phyloP scores from a whole-genome alignment of 768 basidiomycete genomes.

The Rubroboletus satanas region DNA sequence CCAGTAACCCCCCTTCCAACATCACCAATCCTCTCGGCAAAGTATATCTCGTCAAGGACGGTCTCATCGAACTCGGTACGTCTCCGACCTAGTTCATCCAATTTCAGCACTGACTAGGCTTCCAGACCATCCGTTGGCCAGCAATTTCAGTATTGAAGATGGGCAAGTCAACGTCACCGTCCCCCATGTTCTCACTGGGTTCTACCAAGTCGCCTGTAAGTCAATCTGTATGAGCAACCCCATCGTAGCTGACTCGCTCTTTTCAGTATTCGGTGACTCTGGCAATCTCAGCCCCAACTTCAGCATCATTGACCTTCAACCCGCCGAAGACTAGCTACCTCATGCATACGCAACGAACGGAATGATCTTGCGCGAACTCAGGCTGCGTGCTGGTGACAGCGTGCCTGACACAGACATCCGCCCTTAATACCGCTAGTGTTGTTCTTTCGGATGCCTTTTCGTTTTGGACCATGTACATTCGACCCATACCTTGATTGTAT shows the following conservation, averaged over 20 bases:
- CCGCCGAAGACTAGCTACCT: background rate
- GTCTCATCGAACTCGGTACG: conserved; percentile 23
- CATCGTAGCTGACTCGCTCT: conserved; percentile 1
- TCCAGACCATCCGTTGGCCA: conserved; percentile 24
- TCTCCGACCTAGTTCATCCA: conserved; percentile 3
- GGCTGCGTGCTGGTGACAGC: background rate
- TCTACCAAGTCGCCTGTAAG: conserved; percentile 35
- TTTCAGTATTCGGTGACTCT: conserved; percentile 33
- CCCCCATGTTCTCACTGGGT: conserved; percentile 26
- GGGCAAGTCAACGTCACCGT: conserved; percentile 27
- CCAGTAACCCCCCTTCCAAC: conserved; percentile 17
- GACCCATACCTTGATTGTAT: background rate
- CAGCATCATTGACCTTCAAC: conserved; percentile 10
- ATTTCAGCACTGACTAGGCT: conserved; percentile 2
- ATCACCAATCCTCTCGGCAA: conserved; percentile 33
- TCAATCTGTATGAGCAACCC: background rate
- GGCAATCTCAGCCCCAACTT: conserved; percentile 30
- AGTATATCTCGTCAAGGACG: conserved; percentile 27
- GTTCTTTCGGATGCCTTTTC: background rate
- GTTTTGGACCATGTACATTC: background rate
- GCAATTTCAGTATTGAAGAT: conserved; percentile 27
- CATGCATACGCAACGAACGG: background rate
- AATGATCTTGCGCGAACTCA: too few species aligned
- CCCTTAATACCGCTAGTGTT: too few species aligned
- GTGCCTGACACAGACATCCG: background rate